Base-by-base conservation (phyloP, 2,329 filamentous ascomycete genomes). In the Cryphonectria carpinicola region DNA sequence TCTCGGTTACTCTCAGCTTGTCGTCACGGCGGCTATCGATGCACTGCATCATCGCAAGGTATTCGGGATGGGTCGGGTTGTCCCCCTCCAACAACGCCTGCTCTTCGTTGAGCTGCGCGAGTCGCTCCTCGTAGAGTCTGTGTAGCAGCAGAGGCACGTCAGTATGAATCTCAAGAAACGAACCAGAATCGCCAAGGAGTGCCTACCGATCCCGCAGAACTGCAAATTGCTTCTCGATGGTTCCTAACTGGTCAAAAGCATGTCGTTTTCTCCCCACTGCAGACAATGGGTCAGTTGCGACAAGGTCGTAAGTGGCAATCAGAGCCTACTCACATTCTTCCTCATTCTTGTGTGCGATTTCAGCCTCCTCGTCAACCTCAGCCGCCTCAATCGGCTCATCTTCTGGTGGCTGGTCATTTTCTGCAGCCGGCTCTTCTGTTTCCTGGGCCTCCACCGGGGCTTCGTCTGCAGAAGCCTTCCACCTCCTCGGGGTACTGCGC, bases 181-280 rank as follows among this genome's bases (percentile, higher is more conserved):
- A 37, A 14, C 60, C 13, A 13, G 8, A 14, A 32, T 37, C 3
- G 25, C 28, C 17, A 35, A 10, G 14, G 4, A 25, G 43, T 64
- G 81, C 86, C 76, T 79, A 93, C 91, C 90, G 91, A 74, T 94
- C 94, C 76, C 94, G 89, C 77, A 98, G 93, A 25, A 92, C 88
- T 71, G 91, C 89, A 82, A 99, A 99, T 78, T 96, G 93, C 79
- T 92, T 92, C 79, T 98, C 95, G 60, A 99, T 92, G 25, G 89
- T 88, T 25, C 89, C 86, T 76, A 98, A 87, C 74, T 94, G 90
- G 69, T 94, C 93, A 78, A 95, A 91, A 0, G 95, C 95, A 46
- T 88, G 88, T 77, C 90, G 90, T 82, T 95, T 96, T 78, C 90
- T 90, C 76, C 93, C 89, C 74, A 93, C 93, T 95, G 76, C 72